Conservation (phyloP, 495 filamentous ascomycete species). For the Pyrenopolyporus hunteri region DNA sequence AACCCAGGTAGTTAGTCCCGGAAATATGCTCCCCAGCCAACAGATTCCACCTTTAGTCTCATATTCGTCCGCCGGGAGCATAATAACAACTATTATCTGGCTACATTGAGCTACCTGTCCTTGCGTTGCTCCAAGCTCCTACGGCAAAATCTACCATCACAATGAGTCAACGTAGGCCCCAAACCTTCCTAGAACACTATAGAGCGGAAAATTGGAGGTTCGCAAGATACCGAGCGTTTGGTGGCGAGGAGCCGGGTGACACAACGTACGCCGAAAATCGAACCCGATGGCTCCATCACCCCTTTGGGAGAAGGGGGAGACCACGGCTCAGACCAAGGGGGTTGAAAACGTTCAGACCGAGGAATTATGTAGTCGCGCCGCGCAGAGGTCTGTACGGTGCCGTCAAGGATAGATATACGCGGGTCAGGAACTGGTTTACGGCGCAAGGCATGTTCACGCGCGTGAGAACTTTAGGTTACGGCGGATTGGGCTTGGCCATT, state of each 20-base stretch:
- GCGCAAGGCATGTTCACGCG: background rate
- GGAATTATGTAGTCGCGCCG: no score
- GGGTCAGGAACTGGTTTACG: background rate
- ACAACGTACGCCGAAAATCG: background rate
- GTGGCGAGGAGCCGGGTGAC: background rate
- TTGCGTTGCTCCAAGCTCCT: no score
- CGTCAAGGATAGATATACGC: background rate
- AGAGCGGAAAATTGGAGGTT: slow-evolving; percentile 9
- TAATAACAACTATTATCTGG: no score
- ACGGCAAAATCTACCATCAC: background rate
- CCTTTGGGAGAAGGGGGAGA: no score
- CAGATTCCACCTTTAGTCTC: background rate
- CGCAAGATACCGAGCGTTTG: background rate
- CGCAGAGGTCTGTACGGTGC: no score
- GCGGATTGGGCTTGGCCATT: slow-evolving; percentile 11
- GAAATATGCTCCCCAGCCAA: background rate
- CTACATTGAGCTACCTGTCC: no score
- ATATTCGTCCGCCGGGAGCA: no score
- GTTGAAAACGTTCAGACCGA: no score
- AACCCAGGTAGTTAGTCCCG: no score
- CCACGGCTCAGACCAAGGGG: no score
- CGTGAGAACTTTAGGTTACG: slow-evolving; percentile 5
- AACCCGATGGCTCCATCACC: background rate
- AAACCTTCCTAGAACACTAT: background rate
- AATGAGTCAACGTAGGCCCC: background rate